Conservation (phyloP, 768 basidiomycete species). For the Auriculariales sp. region DNA sequence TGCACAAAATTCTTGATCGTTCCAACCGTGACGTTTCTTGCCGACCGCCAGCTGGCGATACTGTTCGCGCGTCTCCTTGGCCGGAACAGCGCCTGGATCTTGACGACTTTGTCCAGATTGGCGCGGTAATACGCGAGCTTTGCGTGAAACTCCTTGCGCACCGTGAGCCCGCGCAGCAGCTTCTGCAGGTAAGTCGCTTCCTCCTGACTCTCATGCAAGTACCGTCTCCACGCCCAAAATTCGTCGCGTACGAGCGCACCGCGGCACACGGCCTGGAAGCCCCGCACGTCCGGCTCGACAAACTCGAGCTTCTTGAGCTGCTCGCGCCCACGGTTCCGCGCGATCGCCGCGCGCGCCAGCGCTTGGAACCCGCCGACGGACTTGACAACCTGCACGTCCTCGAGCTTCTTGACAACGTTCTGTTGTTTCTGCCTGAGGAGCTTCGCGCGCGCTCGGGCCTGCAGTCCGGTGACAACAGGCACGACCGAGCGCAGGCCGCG, state of each 20-base stretch:
- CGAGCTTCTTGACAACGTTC: slow-evolving; percentile 57
- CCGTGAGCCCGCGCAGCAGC: slow-evolving; percentile 67
- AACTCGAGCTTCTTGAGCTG: slow-evolving; percentile 66
- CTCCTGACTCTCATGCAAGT: slow-evolving; percentile 54
- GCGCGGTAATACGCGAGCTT: slow-evolving; percentile 71
- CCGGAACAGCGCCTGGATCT: slow-evolving; percentile 94
- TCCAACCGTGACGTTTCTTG: slow-evolving; percentile 80
- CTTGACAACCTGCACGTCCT: slow-evolving; percentile 53
- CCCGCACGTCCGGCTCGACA: slow-evolving; percentile 59
- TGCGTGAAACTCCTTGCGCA: slow-evolving; percentile 52
- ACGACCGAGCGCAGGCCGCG: slow-evolving; percentile 61
- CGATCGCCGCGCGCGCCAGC: slow-evolving; percentile 60
- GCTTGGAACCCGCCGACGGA: slow-evolving; percentile 68
- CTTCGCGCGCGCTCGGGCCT: slow-evolving; percentile 66
- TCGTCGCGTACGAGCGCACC: slow-evolving; percentile 59
- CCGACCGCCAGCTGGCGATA: slow-evolving; percentile 89
- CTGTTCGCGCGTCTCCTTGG: slow-evolving; percentile 91
- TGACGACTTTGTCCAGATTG: slow-evolving; percentile 79
- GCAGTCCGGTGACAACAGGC: slow-evolving; percentile 53
- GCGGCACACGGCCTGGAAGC: slow-evolving; percentile 63
- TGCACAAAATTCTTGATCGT: slow-evolving; percentile 99
- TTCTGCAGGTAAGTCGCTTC: slow-evolving; percentile 74
- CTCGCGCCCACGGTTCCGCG: slow-evolving; percentile 59
- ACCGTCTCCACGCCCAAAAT: slow-evolving; percentile 72
- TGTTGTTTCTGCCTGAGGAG: slow-evolving; percentile 58